These are phyloP conservation scores for Ramaria rubella DNA, from an alignment of 768 basidiomycete species.

Conservation along the genomic window DNA sequence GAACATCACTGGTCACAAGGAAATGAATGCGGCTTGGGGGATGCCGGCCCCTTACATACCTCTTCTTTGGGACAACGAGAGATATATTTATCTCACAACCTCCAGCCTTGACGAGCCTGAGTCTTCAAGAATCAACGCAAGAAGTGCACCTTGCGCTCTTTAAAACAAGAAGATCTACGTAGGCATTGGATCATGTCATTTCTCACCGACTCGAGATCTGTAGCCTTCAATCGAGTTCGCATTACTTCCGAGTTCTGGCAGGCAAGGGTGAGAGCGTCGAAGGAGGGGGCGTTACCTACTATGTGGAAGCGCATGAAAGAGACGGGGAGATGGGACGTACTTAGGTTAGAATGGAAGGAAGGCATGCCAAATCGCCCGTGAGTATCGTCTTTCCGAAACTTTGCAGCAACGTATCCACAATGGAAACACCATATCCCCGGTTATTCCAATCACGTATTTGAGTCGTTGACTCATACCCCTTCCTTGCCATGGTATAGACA, in stretches of 20 bases:
- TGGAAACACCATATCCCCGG: too few relatives aligned
- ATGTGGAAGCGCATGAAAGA: slow-evolving; percentile 16
- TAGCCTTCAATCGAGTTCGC: slow-evolving; percentile 1
- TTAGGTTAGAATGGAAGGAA: slow-evolving; percentile 17
- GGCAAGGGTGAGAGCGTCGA: slow-evolving; percentile 5
- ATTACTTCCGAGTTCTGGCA: slow-evolving; percentile 15
- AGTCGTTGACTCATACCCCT: neutral
- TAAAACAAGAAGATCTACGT: too few relatives aligned
- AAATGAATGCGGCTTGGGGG: too few relatives aligned
- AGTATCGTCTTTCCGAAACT: neutral
- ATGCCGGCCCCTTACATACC: too few relatives aligned
- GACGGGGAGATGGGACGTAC: slow-evolving; percentile 17
- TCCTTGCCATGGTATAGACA: slow-evolving; percentile 11
- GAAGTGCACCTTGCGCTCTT: too few relatives aligned
- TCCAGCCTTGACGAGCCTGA: too few relatives aligned
- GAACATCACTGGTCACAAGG: too few relatives aligned
- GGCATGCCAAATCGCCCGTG: slow-evolving; percentile 18
- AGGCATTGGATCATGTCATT: too few relatives aligned
- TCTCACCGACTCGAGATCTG: neutral
- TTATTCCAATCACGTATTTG: neutral
- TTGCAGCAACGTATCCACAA: neutral
- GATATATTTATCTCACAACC: too few relatives aligned
- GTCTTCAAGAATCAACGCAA: too few relatives aligned
- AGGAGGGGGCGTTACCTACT: slow-evolving; percentile 13
- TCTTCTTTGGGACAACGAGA: too few relatives aligned